phyloP scores from a whole-genome alignment of 2,329 filamentous ascomycete species.

The Stagonosporopsis cucurbitacearum region DNA sequence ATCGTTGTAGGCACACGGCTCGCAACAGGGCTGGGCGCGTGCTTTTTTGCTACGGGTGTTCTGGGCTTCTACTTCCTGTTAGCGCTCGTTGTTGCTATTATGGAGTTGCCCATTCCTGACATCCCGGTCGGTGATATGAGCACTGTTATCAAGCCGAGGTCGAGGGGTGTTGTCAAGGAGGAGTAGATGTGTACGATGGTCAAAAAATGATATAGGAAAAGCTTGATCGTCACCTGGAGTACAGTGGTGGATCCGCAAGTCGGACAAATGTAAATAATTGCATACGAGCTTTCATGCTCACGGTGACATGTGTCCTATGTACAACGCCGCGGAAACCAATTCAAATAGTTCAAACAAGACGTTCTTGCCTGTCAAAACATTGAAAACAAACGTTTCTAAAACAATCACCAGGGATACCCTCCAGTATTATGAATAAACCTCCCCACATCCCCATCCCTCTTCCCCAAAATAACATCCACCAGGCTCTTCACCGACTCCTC shows the following conservation, averaged over 20 bases:
- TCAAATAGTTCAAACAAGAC: neutral
- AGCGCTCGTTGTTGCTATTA: conserved; percentile 22
- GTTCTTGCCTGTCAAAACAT: neutral
- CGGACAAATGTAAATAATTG: neutral
- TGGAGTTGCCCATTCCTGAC: conserved; percentile 25
- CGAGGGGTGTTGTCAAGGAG: conserved; percentile 17
- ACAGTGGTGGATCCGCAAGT: neutral
- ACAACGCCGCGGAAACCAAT: conserved; percentile 1
- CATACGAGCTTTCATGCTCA: neutral
- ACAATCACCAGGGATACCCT: conserved; percentile 40
- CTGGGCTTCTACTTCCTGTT: conserved; percentile 25
- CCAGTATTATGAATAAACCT: conserved; percentile 43
- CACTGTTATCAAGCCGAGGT: conserved; percentile 20
- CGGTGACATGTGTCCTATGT: no score
- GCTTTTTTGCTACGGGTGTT: conserved; percentile 22
- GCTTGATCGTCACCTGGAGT: neutral
- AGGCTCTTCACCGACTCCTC: conserved; percentile 43
- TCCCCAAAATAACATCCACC: conserved; percentile 48
- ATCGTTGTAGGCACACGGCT: conserved; percentile 9
- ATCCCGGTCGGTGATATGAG: conserved; percentile 23
- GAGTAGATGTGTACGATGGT: neutral
- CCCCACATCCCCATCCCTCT: conserved; percentile 44
- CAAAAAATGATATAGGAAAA: neutral
- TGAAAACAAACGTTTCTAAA: neutral
- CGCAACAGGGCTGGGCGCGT: conserved; percentile 19